Conservation (phyloP, 768 basidiomycete species). For the Cystofilobasidium ferigula region DNA sequence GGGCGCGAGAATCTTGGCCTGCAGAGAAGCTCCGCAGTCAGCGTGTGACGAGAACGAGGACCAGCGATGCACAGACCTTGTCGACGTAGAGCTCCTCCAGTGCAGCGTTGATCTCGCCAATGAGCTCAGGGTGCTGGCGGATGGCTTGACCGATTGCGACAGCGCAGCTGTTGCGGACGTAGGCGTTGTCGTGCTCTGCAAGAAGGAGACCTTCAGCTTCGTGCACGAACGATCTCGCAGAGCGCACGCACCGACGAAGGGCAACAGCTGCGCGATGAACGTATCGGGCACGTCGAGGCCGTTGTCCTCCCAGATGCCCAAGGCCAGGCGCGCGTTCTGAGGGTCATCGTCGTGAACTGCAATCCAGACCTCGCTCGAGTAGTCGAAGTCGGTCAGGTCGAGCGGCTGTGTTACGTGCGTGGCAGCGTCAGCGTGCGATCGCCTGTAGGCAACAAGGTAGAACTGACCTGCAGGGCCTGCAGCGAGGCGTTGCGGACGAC, state of each 20-base stretch:
- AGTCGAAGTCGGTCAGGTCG: slow-evolving; percentile 87
- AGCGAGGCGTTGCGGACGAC: slow-evolving; percentile 78
- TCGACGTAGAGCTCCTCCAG: slow-evolving; percentile 69
- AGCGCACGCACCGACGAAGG: slow-evolving; percentile 54
- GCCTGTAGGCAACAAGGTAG: not conserved
- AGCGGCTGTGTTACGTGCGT: slow-evolving; percentile 54
- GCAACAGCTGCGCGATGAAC: slow-evolving; percentile 50
- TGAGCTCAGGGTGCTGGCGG: slow-evolving; percentile 56
- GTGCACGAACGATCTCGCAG: not conserved
- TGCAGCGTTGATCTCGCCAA: slow-evolving; percentile 40
- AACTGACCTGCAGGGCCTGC: slow-evolving; percentile 70
- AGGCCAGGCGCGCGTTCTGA: slow-evolving; percentile 72
- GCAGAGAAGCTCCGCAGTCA: not conserved
- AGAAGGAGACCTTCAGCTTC: not conserved
- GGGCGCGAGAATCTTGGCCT: slow-evolving; percentile 77
- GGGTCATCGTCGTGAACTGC: slow-evolving; percentile 80
- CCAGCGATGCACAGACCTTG: slow-evolving; percentile 20
- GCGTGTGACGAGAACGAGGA: not conserved
- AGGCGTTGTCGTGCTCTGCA: slow-evolving; percentile 64
- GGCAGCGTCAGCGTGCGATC: slow-evolving; percentile 13
- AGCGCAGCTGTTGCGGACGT: slow-evolving; percentile 64
- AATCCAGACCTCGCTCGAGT: slow-evolving; percentile 79
- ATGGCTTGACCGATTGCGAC: slow-evolving; percentile 65
- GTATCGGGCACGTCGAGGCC: slow-evolving; percentile 72
- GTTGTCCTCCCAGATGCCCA: slow-evolving; percentile 86